These are phyloP conservation scores for Mycocentrospora acerina DNA, from an alignment of 2,329 filamentous ascomycete species.

Conservation along the genomic window DNA sequence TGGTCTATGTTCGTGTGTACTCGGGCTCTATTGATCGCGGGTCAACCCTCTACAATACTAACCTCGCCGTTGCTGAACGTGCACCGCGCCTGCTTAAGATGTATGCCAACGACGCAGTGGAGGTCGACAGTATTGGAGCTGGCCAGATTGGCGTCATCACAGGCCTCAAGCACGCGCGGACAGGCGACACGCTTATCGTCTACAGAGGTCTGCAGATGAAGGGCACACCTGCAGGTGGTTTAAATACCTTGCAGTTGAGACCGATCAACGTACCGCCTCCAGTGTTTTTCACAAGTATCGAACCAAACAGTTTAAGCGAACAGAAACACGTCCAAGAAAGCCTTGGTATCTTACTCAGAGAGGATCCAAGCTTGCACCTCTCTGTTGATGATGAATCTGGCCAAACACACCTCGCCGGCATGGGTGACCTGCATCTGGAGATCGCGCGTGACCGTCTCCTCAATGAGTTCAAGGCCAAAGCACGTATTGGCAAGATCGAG, in stretches of 20 bases:
- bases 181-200: slow-evolving; percentile 85
- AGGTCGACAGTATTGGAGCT: slow-evolving; percentile 75
- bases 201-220: slow-evolving; percentile 64
- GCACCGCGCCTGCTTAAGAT: slow-evolving; percentile 83
- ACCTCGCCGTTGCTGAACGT: slow-evolving; percentile 74
- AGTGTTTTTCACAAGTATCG: slow-evolving; percentile 94
- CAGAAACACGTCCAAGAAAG: slow-evolving; percentile 78
- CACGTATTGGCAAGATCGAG: slow-evolving; percentile 82
- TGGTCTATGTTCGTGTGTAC: slow-evolving; percentile 92
- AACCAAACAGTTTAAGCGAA: slow-evolving; percentile 74
- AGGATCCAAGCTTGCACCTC: slow-evolving; percentile 90
- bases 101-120: slow-evolving; percentile 83
- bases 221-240: slow-evolving; percentile 64
- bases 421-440: slow-evolving; percentile 95
- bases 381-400: slow-evolving; percentile 85
- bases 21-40: slow-evolving; percentile 77
- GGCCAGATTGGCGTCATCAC: slow-evolving; percentile 94
- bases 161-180: slow-evolving; percentile 86
- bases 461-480: slow-evolving; percentile 85
- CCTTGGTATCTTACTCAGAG: slow-evolving; percentile 75
- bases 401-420: slow-evolving; percentile 89
- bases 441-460: slow-evolving; percentile 86
- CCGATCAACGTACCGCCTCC: slow-evolving; percentile 89
- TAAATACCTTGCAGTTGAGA: slow-evolving; percentile 77
- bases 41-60: slow-evolving; percentile 81